Conservation (phyloP, 129 eudicot genomes). For the Scalesia atractyloides region DNA sequence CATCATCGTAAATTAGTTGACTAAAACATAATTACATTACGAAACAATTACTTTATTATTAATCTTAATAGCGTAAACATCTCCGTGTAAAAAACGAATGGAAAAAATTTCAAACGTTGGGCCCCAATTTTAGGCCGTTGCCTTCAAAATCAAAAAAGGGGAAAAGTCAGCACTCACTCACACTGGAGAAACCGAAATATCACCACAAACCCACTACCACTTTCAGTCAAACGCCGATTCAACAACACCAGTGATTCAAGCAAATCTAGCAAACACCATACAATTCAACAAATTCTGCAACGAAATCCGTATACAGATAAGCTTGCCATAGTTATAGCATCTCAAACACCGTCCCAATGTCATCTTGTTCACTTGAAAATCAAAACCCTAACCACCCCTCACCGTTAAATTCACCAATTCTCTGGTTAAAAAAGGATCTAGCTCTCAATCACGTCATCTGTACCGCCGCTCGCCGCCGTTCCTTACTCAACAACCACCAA, state of each 20-base stretch:
- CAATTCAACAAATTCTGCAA: not conserved
- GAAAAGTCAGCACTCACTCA: slow-evolving; percentile 29
- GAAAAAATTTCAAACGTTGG: slow-evolving; percentile 29
- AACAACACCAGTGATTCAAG: not conserved
- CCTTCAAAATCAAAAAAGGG: slow-evolving; percentile 35
- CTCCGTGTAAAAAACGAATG: not conserved
- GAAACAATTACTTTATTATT: too few relatives aligned
- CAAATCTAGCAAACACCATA: slow-evolving; percentile 4
- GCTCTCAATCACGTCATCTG: slow-evolving; percentile 48
- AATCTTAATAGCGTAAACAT: not conserved
- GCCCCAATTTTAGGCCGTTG: slow-evolving; percentile 44
- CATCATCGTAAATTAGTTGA: too few relatives aligned
- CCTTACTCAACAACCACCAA: slow-evolving; percentile 22
- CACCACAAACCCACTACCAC: slow-evolving; percentile 1
- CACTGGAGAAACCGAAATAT: slow-evolving; percentile 13
- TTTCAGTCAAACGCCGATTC: not conserved
- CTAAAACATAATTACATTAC: too few relatives aligned
- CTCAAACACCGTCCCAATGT: slow-evolving; percentile 28
- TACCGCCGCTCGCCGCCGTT: slow-evolving; percentile 44
- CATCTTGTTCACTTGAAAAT: slow-evolving; percentile 41
- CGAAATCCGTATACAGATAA: not conserved
- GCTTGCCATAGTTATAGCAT: not conserved
- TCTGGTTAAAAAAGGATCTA: slow-evolving; percentile 51
- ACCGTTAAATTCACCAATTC: slow-evolving; percentile 10
- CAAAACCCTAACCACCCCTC: slow-evolving; percentile 37